These are phyloP conservation scores for Cichorium intybus DNA, from an alignment of 140 eudicot genomes.

Conservation along the genomic window DNA sequence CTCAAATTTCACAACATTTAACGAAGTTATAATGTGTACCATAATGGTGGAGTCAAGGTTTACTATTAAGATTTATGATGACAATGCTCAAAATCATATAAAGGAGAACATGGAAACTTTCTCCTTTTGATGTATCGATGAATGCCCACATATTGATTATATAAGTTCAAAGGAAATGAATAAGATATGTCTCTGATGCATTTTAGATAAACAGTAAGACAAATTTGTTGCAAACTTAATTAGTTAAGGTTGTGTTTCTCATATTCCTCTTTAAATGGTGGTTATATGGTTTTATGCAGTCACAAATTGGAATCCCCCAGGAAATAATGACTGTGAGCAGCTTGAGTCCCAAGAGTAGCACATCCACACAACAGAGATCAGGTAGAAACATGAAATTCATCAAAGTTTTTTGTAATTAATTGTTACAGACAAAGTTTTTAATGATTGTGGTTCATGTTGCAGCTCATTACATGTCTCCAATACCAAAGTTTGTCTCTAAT, in stretches of 20 bases:
- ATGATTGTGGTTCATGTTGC: constrained; percentile 1
- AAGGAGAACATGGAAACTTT: not conserved
- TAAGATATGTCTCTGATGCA: no score
- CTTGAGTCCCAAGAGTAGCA: not conserved
- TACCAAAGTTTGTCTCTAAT: not conserved
- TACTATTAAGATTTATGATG: not conserved
- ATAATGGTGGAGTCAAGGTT: not conserved
- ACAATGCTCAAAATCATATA: no score
- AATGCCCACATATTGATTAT: not conserved
- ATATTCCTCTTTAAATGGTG: not conserved
- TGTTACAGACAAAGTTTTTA: not conserved
- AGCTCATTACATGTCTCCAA: constrained; percentile 1
- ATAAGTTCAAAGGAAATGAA: no score
- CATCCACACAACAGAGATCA: constrained; percentile 8
- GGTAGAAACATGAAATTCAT: constrained; percentile 12
- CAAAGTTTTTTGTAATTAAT: not conserved
- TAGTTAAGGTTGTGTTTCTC: not conserved
- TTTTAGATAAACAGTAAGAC: no score
- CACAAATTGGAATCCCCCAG: not conserved
- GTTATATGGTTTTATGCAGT: constrained; percentile 6
- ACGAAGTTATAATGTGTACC: no score
- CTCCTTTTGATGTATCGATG: not conserved
- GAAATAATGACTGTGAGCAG: constrained; percentile 1
- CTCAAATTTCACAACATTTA: no score
- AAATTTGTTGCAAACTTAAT: no score